Evolutionary conservation across 2,329 filamentous ascomycete genomes (phyloP), one percentile per base, ranked within the genome.

Genomic region (Colletotrichum cereale): DNA sequence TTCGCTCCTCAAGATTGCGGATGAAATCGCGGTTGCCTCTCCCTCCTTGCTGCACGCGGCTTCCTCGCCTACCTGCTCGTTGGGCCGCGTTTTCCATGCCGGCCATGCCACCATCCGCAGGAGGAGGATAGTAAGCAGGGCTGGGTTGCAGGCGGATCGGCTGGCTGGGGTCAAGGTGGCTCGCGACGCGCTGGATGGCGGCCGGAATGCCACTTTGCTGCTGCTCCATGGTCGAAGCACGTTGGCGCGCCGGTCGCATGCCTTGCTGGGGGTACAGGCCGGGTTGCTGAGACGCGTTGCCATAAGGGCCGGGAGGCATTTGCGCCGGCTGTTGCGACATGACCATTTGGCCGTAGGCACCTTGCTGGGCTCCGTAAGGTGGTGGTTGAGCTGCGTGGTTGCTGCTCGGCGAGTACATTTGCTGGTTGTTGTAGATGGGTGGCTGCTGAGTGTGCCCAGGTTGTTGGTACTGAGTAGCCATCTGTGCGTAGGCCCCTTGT

Each of bases 201-300:
- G 93, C 92, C 6, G 96, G 96, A 71, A 99, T 97, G 2, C 96
- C 96, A 74, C 93, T 95, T 78, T 95, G 93, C 77, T 97, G 94
- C 79, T 96, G 94, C 78, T 98, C 96, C 92, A 98, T 97, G 4
- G 96, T 99, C 55, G 95, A 96, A 50, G 96, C 95, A 73, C 96
- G 91, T 82, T 97, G 96, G 65, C 96, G 90, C 55, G 92, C 92
- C 56, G 91, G 91, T 75, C 94, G 89, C 76, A 94, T 80, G 36
- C 78, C 80, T 89, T 63, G 91, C 92, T 71, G 93, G 61, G 82
- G 79, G 64, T 94, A 93, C 76, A 92, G 86, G 74, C 84, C 84
- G 53, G 84, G 84, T 74, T 90, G 87, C 74, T 90, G 87, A 44
- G 83, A 81, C 63, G 85, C 82, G 67, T 82, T 83, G 10, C 82